Evolutionary conservation across 2,329 filamentous ascomycete species (phyloP), one percentile per base, ranked within the genome.

Genomic region (Neurospora sp.): DNA sequence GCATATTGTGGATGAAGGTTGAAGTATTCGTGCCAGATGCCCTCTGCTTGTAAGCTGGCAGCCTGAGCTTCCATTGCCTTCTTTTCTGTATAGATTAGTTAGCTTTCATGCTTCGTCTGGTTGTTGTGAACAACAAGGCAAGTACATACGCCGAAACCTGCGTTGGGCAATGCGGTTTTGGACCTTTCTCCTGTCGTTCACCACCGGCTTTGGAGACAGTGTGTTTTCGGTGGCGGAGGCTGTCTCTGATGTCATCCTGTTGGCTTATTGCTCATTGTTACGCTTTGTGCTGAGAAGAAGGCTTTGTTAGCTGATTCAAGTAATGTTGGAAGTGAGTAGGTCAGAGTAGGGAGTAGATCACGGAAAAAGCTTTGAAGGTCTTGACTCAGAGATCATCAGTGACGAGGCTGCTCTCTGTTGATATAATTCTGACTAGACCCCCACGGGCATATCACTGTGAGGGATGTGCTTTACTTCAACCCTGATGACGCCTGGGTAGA

Each of bases 91-190:
- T 10, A 23, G 11, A 33, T 62, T 62, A 2, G 28, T 62, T 36
- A 62, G 52, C 52, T 62, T 62, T 17, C 6, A 36, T 33, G 52
- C 15, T 62, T 62, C 19, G 3, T 33, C 23, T 3, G 12, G 12
- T 33, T 17, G 6, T 33, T 17, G 12, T 17, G 52, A 52, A 23
- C 19, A 43, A 43, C 15, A 52, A 19, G 11, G 67, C 39, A 23
- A 23, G 4, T 57, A 57, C 67, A 37, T 68, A 68, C 67, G 67
- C 28, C 67, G 67, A 37, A 68, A 68, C 8, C 67, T 41, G 33
- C 67, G 67, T 11, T 68, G 67, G 12, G 67, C 67, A 40, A 68
- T 68, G 40, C 67, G 67, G 41, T 68, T 68, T 17, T 68, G 67
- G 12, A 68, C 41, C 36, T 68, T 68, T 52, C 67, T 43, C 36